Base-by-base conservation (phyloP, 23 red algal genomes). In the Chondrus crispus region DNA sequence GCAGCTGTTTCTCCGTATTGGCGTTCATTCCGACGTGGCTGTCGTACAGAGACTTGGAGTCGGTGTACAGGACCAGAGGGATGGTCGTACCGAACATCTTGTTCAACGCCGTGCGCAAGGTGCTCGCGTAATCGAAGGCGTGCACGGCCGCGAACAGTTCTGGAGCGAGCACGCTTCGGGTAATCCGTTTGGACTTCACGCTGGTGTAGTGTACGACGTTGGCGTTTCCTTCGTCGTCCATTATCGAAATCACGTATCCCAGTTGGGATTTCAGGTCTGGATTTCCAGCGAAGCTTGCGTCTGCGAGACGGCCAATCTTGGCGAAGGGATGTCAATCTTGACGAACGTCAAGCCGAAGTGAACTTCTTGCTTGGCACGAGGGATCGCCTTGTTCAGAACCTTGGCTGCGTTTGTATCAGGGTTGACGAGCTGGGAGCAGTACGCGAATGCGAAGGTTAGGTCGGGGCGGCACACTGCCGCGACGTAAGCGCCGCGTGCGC, bases 21-120 rank as follows among this genome's bases (percentile, higher is more conserved):
- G 36, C 28, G 8, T 68, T 87, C 46, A 82, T 52, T 40, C 33
- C 51, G 45, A 60, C 51, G 13, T 55, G 28, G 46, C 46, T 40
- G 51, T 82, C 6, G 30, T 29, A 82, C 28, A 60, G 28, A 30
- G 48, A 41, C 78, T 82, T 82, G 29, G 78, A 87, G 54, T 87
- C 82, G 42, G 55, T 74, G 9, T 68, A 66, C 19, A 71, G 54
- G 33, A 52, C 4, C 36, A 87, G 28, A 22, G 82, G 82, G 33
- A 87, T 20, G 19, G 40, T 29, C 32, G 40, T 58, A 26, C 62
- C 36, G 50, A 70, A 74, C 9, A 75, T 68, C 28, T 7, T 58
- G 12, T 72, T 64, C 60, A 76, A 9, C 24, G 48, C 52, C 5
- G 37, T 24, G 29, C 79, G 49, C 43, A 84, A n/a, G n/a, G 55